These are phyloP conservation scores for Hagleromyces aurorensis DNA, from an alignment of 805 yeast genomes.

Conservation along the genomic window DNA sequence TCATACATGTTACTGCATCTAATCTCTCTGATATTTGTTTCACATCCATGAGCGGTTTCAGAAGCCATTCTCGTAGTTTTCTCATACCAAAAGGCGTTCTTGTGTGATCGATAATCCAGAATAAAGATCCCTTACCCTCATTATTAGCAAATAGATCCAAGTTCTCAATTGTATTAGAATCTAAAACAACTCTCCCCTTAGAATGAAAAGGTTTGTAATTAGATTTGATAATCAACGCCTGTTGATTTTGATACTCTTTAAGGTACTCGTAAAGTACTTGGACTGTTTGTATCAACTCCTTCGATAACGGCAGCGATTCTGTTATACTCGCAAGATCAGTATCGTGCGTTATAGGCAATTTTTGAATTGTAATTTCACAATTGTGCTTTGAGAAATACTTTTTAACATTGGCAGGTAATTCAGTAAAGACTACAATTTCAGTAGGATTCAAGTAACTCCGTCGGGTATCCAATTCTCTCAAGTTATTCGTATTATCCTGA, in stretches of 20 bases:
- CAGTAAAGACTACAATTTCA: conserved; percentile 44
- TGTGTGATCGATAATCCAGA: conserved; percentile 79
- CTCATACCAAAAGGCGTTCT: conserved; percentile 70
- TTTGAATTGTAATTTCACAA: conserved; percentile 17
- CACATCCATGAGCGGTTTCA: conserved; percentile 55
- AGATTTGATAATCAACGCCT: conserved; percentile 43
- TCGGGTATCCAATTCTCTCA: conserved; percentile 67
- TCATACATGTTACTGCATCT: conserved; percentile 49
- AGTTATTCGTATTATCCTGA: conserved; percentile 41
- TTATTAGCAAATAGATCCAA: conserved; percentile 70
- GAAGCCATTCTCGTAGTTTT: conserved; percentile 61
- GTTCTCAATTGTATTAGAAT: conserved; percentile 57
- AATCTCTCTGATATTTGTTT: conserved; percentile 51
- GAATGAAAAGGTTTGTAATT: conserved; percentile 44
- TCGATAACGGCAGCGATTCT: conserved; percentile 26
- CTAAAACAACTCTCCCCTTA: conserved; percentile 42
- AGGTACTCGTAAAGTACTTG: conserved; percentile 47
- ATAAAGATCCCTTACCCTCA: conserved; percentile 55
- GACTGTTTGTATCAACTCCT: conserved; percentile 25
- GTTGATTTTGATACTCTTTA: conserved; percentile 52
- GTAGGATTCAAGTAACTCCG: conserved; percentile 66
- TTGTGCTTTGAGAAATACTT: conserved; percentile 31
- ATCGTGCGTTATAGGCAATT: not conserved
- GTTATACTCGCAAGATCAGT: conserved; percentile 4
- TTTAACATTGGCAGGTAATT: conserved; percentile 26